Conservation (phyloP, 805 yeast genomes). For the Kazachstania kunashirensis region DNA sequence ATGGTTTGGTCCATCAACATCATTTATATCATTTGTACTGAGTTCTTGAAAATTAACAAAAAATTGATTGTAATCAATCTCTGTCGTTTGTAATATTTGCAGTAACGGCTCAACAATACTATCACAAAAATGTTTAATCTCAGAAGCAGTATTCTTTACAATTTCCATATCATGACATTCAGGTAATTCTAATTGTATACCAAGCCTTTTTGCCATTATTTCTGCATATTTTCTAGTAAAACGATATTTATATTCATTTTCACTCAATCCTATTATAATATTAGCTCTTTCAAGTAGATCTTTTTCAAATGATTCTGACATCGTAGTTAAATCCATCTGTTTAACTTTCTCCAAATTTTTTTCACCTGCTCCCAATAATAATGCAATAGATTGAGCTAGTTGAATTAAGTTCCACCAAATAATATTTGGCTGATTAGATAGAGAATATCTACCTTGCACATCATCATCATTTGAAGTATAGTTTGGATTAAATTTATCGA, state of each 20-base stretch:
- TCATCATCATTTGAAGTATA: constrained; percentile 92
- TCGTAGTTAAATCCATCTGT: constrained; percentile 29
- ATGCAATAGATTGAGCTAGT: constrained; percentile 75
- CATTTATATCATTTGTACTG: constrained; percentile 25
- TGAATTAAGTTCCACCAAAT: constrained; percentile 91
- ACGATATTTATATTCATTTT: constrained; percentile 52
- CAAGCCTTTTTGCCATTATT: constrained; percentile 57
- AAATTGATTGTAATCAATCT: constrained; percentile 72
- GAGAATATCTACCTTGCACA: constrained; percentile 57
- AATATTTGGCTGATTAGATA: constrained; percentile 72
- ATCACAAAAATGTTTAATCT: constrained; percentile 14
- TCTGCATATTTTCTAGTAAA: constrained; percentile 51
- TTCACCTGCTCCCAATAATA: constrained; percentile 65
- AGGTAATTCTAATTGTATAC: constrained; percentile 41
- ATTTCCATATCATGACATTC: constrained; percentile 3
- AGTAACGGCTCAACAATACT: constrained; percentile 49
- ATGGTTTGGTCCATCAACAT: constrained; percentile 14
- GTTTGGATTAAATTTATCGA: constrained; percentile 74
- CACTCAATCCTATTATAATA: constrained; percentile 50
- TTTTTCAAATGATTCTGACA: constrained; percentile 42
- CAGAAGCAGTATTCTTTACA: constrained; percentile 7
- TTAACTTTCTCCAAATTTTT: constrained; percentile 36
- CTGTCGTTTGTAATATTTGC: constrained; percentile 47
- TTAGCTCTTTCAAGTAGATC: constrained; percentile 52
- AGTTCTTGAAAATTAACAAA: constrained; percentile 53